Evolutionary conservation across 1,284 basidiomycete genomes (phyloP).

Genomic region (Puccinia horiana): DNA sequence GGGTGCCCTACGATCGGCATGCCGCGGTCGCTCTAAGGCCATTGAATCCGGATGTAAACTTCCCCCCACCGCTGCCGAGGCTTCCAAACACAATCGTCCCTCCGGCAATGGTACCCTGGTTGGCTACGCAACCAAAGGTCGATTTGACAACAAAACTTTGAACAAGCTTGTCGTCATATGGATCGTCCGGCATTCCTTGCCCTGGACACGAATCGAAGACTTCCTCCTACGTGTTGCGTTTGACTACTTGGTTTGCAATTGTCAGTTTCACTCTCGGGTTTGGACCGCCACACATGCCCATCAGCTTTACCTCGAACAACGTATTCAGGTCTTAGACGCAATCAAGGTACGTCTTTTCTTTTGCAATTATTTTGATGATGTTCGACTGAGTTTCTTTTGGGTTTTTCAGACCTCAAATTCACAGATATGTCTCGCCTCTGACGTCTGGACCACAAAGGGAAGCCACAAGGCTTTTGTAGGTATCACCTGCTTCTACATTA

Average conservation of each 20-base stretch:
- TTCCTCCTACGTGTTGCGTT: not conserved
- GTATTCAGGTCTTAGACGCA: too few species aligned
- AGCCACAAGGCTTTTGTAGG: not conserved
- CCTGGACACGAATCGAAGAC: not conserved
- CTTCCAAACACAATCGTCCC: not conserved
- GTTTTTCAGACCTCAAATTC: not conserved
- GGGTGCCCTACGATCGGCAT: not conserved
- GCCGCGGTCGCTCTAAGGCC: not conserved
- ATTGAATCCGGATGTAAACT: not conserved
- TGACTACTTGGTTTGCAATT: not conserved
- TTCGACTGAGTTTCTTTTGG: not conserved
- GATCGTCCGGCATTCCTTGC: not conserved
- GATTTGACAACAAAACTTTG: not conserved
- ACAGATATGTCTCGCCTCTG: not conserved
- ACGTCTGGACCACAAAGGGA: not conserved
- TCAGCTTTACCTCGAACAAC: not conserved
- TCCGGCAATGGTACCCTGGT: not conserved
- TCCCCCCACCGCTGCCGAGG: not conserved
- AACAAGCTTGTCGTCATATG: not conserved
- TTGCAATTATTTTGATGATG: too few species aligned
- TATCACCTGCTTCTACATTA: not conserved
- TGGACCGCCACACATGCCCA: not conserved
- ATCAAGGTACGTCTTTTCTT: too few species aligned
- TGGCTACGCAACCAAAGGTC: not conserved
- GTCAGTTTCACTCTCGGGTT: not conserved